phyloP scores from a whole-genome alignment of 495 filamentous ascomycete genomes.

The Penicillium psychrofluorescens region DNA sequence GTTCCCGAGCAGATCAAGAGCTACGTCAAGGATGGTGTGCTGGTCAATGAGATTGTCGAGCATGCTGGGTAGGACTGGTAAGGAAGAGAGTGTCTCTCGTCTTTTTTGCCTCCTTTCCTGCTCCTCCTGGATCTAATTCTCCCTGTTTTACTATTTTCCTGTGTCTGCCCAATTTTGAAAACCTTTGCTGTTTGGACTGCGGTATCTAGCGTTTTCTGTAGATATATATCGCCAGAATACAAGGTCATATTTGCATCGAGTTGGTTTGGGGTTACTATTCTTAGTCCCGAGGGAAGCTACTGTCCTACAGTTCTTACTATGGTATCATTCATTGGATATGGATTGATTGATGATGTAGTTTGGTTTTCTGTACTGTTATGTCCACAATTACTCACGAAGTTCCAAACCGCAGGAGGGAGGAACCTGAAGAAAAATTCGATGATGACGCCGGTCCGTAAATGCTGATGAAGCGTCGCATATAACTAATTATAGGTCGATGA shows the following conservation, averaged over 20 bases:
- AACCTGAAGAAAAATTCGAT: too few relatives aligned
- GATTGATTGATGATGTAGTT: too few relatives aligned
- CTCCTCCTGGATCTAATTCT: neutral
- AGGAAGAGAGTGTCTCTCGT: neutral
- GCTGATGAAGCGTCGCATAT: neutral
- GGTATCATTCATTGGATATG: too few relatives aligned
- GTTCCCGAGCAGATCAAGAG: conserved; percentile 87
- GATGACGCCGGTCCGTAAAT: too few relatives aligned
- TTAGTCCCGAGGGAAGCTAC: too few relatives aligned
- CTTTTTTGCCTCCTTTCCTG: neutral
- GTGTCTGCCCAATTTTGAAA: neutral
- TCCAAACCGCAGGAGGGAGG: too few relatives aligned
- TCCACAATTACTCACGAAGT: too few relatives aligned
- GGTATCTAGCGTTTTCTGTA: conserved; percentile 17
- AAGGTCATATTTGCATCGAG: neutral
- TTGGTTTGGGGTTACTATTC: neutral
- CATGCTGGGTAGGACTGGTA: conserved; percentile 56
- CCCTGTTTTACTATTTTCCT: neutral
- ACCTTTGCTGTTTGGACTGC: conserved; percentile 5
- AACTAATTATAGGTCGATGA: conserved; percentile 2
- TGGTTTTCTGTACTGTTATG: too few relatives aligned
- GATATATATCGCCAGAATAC: conserved; percentile 13
- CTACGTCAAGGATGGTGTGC: conserved; percentile 62
- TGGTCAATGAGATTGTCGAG: conserved; percentile 84
- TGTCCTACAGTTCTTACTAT: too few relatives aligned